Conservation (phyloP, 2,329 filamentous ascomycete genomes). For the Penicillium sp. region DNA sequence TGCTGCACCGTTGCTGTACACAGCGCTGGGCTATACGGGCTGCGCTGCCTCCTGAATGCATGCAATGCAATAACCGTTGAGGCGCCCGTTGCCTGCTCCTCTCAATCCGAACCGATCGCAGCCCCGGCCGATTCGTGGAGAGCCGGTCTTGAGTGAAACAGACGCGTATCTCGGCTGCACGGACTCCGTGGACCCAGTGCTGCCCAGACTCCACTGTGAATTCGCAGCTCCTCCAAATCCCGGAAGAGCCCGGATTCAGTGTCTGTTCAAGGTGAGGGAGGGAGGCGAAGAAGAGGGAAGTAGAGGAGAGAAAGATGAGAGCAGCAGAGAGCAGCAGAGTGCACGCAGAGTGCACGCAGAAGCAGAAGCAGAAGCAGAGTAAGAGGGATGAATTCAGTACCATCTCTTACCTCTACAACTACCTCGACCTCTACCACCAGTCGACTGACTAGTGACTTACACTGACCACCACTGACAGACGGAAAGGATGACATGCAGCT, state of each 20-base stretch:
- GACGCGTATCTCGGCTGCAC: conserved; percentile 43
- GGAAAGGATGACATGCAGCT: conserved; percentile 28
- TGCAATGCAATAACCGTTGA: not conserved
- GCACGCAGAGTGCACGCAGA: too few species aligned
- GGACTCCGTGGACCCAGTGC: conserved; percentile 24
- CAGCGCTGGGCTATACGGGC: too few species aligned
- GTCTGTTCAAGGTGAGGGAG: not conserved
- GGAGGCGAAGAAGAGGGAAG: not conserved
- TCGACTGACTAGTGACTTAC: too few species aligned
- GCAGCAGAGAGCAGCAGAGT: too few species aligned
- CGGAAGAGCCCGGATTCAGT: conserved; percentile 19
- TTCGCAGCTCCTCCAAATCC: conserved; percentile 17
- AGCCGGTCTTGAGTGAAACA: conserved; percentile 32
- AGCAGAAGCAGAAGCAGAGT: too few species aligned
- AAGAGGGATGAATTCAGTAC: too few species aligned
- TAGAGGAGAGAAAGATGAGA: not conserved
- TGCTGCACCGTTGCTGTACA: too few species aligned
- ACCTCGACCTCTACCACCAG: too few species aligned
- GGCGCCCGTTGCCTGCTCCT: conserved; percentile 1
- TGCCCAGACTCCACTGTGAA: conserved; percentile 7
- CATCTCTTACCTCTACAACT: too few species aligned
- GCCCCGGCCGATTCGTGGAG: conserved; percentile 8
- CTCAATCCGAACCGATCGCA: conserved; percentile 12
- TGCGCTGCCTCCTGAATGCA: not conserved
- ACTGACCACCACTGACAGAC: too few species aligned